phyloP scores from a whole-genome alignment of 257 asterid genomes.

The Haberlea rhodopensis region DNA sequence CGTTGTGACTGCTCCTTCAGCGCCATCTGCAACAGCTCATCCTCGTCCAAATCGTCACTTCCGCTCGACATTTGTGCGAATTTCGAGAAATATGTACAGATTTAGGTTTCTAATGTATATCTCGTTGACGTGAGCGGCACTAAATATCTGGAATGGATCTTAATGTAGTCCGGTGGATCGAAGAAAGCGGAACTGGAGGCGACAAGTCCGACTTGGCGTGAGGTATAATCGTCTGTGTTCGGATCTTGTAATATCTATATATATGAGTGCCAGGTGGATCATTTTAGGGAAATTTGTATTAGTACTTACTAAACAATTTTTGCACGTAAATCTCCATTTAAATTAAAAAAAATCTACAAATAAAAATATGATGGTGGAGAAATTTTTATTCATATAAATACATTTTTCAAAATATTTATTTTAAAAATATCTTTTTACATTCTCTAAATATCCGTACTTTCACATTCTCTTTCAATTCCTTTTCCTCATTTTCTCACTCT shows the following conservation, averaged over 20 bases:
- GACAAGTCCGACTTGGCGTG: background rate
- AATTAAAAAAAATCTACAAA: too few species aligned
- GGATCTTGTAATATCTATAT: background rate
- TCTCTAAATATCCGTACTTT: too few species aligned
- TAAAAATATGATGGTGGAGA: too few species aligned
- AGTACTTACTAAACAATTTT: too few species aligned
- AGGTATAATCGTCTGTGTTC: background rate
- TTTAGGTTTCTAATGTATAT: conserved; percentile 8
- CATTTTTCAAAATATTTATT: too few species aligned
- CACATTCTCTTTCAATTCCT: too few species aligned
- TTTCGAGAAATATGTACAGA: conserved; percentile 14
- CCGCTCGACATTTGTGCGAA: conserved; percentile 64
- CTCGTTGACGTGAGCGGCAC: conserved; percentile 3
- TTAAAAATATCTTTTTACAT: too few species aligned
- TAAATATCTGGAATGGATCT: conserved; percentile 33
- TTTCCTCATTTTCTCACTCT: too few species aligned
- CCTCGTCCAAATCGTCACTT: conserved; percentile 80
- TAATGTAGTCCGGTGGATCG: conserved; percentile 13
- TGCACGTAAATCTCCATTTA: too few species aligned
- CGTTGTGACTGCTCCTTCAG: conserved; percentile 81
- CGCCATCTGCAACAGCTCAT: conserved; percentile 94
- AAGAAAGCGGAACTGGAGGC: background rate
- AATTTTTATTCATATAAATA: too few species aligned
- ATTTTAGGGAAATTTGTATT: too few species aligned
- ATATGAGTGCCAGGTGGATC: too few species aligned